Percentiles rank a stretch among this genome's conserved stretches.
phyloP scores from a whole-genome alignment of 805 yeast species.

The Candida chilensis region DNA sequence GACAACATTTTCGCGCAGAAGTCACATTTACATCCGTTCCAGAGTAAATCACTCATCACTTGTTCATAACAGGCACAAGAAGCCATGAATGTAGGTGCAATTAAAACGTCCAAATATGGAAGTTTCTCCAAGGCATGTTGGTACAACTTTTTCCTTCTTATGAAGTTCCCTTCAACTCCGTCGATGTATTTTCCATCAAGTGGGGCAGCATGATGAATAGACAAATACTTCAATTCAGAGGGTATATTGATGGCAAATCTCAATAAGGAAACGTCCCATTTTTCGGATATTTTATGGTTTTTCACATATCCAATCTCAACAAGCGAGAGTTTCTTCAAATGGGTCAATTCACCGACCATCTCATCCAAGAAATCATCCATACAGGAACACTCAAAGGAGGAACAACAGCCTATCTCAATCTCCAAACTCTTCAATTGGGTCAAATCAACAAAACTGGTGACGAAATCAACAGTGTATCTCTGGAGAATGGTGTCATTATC shows the following conservation, averaged over 20 bases:
- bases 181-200: slow-evolving; percentile 45
- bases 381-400: slow-evolving; percentile 35
- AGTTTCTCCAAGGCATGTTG: slow-evolving; percentile 37
- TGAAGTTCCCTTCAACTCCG: slow-evolving; percentile 68
- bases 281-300: slow-evolving; percentile 39
- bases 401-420: slow-evolving; percentile 45
- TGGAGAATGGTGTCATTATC: slow-evolving; percentile 25
- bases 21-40: slow-evolving; percentile 71
- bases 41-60: slow-evolving; percentile 55
- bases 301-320: slow-evolving; percentile 17
- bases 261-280: slow-evolving; percentile 43
- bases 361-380: slow-evolving; percentile 27
- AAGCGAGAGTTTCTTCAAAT: slow-evolving; percentile 24
- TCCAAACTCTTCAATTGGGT: slow-evolving; percentile 30
- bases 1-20: slow-evolving; percentile 43
- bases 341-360: slow-evolving; percentile 15
- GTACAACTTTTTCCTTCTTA: slow-evolving; percentile 47
- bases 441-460: slow-evolving; percentile 19
- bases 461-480: slow-evolving; percentile 14
- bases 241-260: slow-evolving; percentile 28
- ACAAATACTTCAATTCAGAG: slow-evolving; percentile 24
- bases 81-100: slow-evolving; percentile 53
- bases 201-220: slow-evolving; percentile 54
- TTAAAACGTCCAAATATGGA: slow-evolving; percentile 28
- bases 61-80: slow-evolving; percentile 63